These are phyloP conservation scores for Silene vulgaris DNA, from an alignment of 179 eudicot species.

Conservation along the genomic window DNA sequence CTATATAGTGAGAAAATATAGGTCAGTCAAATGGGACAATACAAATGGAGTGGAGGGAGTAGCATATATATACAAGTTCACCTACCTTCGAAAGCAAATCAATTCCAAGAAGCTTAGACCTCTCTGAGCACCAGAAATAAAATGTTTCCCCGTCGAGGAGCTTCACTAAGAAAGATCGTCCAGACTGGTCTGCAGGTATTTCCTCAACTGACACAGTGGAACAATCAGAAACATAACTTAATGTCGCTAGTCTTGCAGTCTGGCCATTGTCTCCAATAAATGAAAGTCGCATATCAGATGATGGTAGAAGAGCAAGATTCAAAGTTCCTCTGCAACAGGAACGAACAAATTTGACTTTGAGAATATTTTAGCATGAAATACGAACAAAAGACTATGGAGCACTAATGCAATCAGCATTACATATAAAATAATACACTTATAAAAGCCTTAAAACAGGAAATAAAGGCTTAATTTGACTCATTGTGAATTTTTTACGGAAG, in stretches of 20 bases:
- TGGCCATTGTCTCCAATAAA: conserved; percentile 74
- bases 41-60: background rate
- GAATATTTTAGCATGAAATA: conserved; percentile 4
- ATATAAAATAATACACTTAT: background rate
- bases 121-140: conserved; percentile 91
- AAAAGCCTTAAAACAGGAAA: background rate
- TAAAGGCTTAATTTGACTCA: background rate
- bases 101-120: conserved; percentile 59
- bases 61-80: background rate
- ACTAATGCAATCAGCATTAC: background rate
- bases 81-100: conserved; percentile 82
- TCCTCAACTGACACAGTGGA: conserved; percentile 50
- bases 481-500: background rate
- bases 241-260: conserved; percentile 60
- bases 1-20: background rate
- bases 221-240: conserved; percentile 36
- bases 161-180: conserved; percentile 65
- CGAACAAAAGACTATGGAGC: background rate
- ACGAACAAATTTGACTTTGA: conserved; percentile 8
- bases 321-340: conserved; percentile 61
- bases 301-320: conserved; percentile 69
- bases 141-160: conserved; percentile 36
- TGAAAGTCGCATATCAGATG: conserved; percentile 71
- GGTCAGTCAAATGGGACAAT: background rate
- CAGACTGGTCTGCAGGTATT: conserved; percentile 66